These are phyloP conservation scores for Aspergillus sp. DNA, from an alignment of 2,329 filamentous ascomycete species.

Conservation along the genomic window DNA sequence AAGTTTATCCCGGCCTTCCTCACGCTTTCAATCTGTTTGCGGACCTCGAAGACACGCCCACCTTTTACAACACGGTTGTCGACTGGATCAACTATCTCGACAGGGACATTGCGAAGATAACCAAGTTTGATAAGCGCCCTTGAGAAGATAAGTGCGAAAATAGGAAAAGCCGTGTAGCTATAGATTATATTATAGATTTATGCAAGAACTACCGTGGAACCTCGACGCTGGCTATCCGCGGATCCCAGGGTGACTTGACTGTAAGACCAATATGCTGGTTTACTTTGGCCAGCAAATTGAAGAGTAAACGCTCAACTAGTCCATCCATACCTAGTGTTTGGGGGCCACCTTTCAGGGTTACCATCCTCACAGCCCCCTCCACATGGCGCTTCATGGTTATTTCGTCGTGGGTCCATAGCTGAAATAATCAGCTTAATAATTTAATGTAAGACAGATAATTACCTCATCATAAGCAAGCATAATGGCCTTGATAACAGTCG, in stretches of 20 bases:
- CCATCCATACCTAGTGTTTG: conserved; percentile 10
- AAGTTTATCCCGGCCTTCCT: background rate
- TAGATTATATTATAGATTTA: too few species aligned
- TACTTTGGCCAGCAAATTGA: conserved; percentile 4
- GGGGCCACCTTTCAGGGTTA: conserved; percentile 6
- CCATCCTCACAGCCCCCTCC: conserved; percentile 7
- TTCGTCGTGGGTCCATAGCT: conserved; percentile 2
- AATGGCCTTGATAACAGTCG: conserved; percentile 18
- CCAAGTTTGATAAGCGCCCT: background rate
- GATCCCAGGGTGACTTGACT: conserved; percentile 1
- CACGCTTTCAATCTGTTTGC: background rate
- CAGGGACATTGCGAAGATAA: background rate
- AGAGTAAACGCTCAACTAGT: conserved; percentile 5
- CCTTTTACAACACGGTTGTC: background rate
- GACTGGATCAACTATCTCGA: background rate
- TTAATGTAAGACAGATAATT: background rate
- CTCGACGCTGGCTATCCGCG: background rate
- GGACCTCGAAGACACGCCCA: background rate
- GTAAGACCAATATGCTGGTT: background rate
- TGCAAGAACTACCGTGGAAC: too few species aligned
- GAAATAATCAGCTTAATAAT: background rate
- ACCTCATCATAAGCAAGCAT: conserved; percentile 27
- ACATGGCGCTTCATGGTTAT: conserved; percentile 5
- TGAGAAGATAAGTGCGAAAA: background rate
- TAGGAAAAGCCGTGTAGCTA: too few species aligned